Evolutionary conservation across 1,284 basidiomycete genomes (phyloP), one percentile per base, ranked within the genome.

Genomic region (Ganoderma multipileum): DNA sequence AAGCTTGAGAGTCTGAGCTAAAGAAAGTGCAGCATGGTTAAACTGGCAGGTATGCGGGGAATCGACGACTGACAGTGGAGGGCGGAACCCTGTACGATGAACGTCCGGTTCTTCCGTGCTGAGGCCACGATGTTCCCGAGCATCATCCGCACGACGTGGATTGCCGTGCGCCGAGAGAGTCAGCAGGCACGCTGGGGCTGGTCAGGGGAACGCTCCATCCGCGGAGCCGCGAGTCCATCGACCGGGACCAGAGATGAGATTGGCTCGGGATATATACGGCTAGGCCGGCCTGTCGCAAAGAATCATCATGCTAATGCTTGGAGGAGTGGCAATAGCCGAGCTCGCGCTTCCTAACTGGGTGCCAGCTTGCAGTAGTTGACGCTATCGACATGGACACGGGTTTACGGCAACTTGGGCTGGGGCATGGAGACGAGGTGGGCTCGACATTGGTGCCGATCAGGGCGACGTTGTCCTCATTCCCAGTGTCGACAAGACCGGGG

Each of bases 121-220:
- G 67, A 26, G 41, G 28, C 76, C 76, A 77, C 54, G 63, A 67
- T 75, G 64, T 61, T 59, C 39, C 76, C 76, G 76, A 77, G 65
- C 68, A 74, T 77, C 76, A 73, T 9, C 76, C 76, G 75, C 30
- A 1, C 2, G 39, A 60, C 60, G 59, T 47, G 41, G 66, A 30
- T 36, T 50, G 44, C 41, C 28, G 30, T 26, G 28, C 8, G 60
- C 41, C 59, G 38, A 26, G 38, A 57, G 14, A 28, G 67, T 72
- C 71, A 70, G 68, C 57, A 61, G 67, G 65, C 44, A 65, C 14
- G 2, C 9, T 16, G 38, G 38, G 47, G 33, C 59, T n/a, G 57
- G 64, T 70, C 67, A 65, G 68, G 57, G 47, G 67, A 33, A 41
- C 55, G 36, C 26, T 33, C 58, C 47, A 42, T 50, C 36, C 44